Conservation (phyloP, 176 grass and related monocot genomes). For the Saccharum spontaneum region DNA sequence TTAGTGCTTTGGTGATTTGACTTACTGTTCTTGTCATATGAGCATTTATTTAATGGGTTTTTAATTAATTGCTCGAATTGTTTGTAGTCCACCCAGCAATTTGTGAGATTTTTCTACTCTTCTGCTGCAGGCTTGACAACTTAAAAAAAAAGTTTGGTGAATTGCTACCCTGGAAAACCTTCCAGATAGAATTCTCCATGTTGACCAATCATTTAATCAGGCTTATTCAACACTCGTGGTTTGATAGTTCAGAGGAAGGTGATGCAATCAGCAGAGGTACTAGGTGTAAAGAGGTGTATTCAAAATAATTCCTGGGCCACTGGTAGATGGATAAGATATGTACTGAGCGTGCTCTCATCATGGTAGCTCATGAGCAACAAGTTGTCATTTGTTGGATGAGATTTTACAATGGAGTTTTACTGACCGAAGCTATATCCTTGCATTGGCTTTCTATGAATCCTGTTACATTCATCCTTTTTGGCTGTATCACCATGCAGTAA, state of each 20-base stretch:
- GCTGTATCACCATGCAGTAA: conserved; percentile 17
- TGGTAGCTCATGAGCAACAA: conserved; percentile 34
- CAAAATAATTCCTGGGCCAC: conserved; percentile 31
- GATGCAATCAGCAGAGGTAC: conserved; percentile 27
- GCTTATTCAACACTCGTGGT: conserved; percentile 27
- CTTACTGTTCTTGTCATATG: not conserved
- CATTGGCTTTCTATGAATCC: conserved; percentile 28
- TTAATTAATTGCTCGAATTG: not conserved
- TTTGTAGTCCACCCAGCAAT: not conserved
- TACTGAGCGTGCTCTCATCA: conserved; percentile 16
- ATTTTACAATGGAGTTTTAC: conserved; percentile 43
- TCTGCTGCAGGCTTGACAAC: not conserved
- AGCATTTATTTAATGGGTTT: conserved; percentile 19
- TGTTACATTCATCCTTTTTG: conserved; percentile 25
- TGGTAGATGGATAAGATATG: conserved; percentile 41
- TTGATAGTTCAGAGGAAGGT: conserved; percentile 26
- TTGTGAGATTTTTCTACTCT: not conserved
- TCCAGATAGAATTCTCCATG: conserved; percentile 16
- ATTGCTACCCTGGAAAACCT: not conserved
- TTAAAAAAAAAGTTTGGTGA: conserved; percentile 9
- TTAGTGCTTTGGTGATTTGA: conserved; percentile 32
- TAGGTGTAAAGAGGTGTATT: conserved; percentile 16
- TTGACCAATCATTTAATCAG: conserved; percentile 21
- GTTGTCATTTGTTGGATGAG: conserved; percentile 36
- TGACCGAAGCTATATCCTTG: conserved; percentile 28